These are phyloP conservation scores for Hapsidospora chrysogenum DNA, from an alignment of 495 filamentous ascomycete genomes.

Conservation along the genomic window DNA sequence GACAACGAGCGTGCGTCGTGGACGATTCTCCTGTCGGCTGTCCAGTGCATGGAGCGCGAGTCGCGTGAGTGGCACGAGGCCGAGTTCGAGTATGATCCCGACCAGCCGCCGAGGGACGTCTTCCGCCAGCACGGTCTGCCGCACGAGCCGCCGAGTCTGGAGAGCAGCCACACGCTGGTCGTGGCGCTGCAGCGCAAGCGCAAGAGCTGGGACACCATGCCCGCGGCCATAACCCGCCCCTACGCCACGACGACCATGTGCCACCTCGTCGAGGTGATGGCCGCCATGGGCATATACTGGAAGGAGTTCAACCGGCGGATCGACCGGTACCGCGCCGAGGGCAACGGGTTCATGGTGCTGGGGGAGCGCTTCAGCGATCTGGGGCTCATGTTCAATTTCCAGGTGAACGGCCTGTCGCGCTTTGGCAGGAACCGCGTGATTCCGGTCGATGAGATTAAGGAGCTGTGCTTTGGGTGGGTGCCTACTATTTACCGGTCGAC, in stretches of 20 bases:
- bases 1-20: constrained; percentile 32
- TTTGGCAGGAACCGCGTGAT: constrained; percentile 28
- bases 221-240: constrained; percentile 26
- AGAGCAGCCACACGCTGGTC: constrained; percentile 15
- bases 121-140: constrained; percentile 4
- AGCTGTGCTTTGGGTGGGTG: constrained; percentile 27
- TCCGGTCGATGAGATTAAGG: constrained; percentile 26
- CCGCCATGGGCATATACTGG: constrained; percentile 34
- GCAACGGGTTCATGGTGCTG: constrained; percentile 31
- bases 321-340: constrained; percentile 30
- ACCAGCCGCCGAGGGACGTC: not conserved
- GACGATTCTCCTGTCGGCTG: constrained; percentile 23
- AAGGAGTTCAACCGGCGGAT: constrained; percentile 25
- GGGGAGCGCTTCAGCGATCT: constrained; percentile 23
- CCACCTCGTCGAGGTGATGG: constrained; percentile 31
- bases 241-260: constrained; percentile 32
- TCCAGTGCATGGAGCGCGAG: constrained; percentile 26
- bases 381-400: constrained; percentile 29
- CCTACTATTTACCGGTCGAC: constrained; percentile 24
- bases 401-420: constrained; percentile 19
- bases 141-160: not conserved
- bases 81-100: constrained; percentile 6
- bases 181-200: constrained; percentile 29
- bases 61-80: constrained; percentile 21
- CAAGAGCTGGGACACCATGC: constrained; percentile 34